Conservation (phyloP, 257 asterid genomes). For the Dorcoceras hygrometricum region DNA sequence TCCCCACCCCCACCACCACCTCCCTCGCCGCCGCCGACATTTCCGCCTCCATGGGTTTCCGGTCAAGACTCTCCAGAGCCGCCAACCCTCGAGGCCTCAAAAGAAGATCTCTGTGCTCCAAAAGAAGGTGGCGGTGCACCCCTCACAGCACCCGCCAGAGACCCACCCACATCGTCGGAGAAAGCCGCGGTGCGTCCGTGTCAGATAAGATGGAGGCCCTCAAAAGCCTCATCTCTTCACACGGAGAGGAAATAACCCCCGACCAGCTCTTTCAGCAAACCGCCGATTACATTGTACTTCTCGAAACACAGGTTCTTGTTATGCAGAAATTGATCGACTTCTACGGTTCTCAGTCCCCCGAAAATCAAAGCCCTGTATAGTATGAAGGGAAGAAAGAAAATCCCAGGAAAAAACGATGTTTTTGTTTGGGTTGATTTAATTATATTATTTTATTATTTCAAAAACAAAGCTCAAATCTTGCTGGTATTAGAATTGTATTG, state of each 20-base stretch:
- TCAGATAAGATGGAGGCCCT: conserved; percentile 61
- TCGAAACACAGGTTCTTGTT: conserved; percentile 49
- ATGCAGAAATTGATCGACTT: conserved; percentile 53
- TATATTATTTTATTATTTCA: too few species aligned
- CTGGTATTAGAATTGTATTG: background rate
- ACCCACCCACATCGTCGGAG: background rate
- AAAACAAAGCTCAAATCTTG: background rate
- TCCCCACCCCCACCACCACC: conserved; percentile 8
- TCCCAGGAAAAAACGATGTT: background rate
- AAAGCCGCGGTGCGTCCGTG: conserved; percentile 20
- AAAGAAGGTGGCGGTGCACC: conserved; percentile 31
- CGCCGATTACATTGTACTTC: conserved; percentile 56
- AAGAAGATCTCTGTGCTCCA: conserved; percentile 36
- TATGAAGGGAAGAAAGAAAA: background rate
- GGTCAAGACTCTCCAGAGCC: conserved; percentile 32
- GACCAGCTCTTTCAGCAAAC: conserved; percentile 59
- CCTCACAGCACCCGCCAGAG: conserved; percentile 23
- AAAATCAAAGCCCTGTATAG: conserved; percentile 34
- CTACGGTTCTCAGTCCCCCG: conserved; percentile 39
- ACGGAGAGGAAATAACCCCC: conserved; percentile 30
- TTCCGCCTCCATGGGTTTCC: conserved; percentile 47
- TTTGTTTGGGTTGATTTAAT: background rate
- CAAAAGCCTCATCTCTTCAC: conserved; percentile 45
- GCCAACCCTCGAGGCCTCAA: conserved; percentile 34
- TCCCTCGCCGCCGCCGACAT: conserved; percentile 12